Percentiles rank a stretch among this genome's conserved stretches.
Evolutionary conservation across 768 basidiomycete species (phyloP).

Genomic region (Termitomyces sp.): DNA sequence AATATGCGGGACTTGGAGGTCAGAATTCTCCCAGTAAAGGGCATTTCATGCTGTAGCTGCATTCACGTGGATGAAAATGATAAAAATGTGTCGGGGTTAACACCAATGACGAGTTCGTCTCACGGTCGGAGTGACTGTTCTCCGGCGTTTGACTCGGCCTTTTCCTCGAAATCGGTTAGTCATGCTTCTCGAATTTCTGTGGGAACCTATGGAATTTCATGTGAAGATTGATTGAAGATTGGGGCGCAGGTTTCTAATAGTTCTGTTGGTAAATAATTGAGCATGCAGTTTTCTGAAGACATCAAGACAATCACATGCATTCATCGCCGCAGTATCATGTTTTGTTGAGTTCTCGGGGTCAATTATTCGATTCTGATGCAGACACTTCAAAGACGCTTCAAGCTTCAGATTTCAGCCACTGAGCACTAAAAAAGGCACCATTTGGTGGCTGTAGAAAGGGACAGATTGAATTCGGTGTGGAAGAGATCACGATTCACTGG

Average conservation of each 20-base stretch:
- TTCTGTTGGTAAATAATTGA: too few species aligned
- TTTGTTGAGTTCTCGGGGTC: neutral
- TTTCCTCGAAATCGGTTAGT: neutral
- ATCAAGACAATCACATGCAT: too few species aligned
- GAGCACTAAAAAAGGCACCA: too few species aligned
- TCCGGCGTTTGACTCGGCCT: neutral
- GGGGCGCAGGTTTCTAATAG: too few species aligned
- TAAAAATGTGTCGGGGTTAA: neutral
- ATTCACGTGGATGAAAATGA: neutral
- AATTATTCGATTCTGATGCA: neutral
- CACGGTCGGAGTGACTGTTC: neutral
- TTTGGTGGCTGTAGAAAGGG: neutral
- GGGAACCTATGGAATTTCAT: too few species aligned
- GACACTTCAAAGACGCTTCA: too few species aligned
- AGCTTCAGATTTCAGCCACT: too few species aligned
- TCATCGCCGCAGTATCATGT: neutral
- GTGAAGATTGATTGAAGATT: too few species aligned
- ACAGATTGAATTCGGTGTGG: neutral
- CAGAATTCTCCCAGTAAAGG: neutral
- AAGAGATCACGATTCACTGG: neutral
- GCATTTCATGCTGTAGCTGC: neutral
- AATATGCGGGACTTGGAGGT: neutral
- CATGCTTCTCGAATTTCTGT: too few species aligned
- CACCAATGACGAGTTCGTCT: neutral
- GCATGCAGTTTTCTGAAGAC: neutral